Conservation (phyloP, 768 basidiomycete species). For the Mycena latifolia region DNA sequence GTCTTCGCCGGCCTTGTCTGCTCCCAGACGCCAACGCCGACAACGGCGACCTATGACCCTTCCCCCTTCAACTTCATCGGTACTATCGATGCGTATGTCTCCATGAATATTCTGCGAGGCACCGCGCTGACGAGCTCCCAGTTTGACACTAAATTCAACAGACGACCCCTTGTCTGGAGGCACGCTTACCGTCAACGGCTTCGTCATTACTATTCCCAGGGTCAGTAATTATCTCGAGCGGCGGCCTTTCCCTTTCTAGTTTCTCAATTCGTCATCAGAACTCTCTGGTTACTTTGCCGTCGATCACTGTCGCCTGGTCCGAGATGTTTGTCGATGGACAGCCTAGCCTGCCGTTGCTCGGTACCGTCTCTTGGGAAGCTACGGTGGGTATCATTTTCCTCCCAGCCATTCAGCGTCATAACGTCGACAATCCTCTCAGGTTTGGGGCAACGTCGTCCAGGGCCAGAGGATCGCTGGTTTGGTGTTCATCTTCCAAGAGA, state of each 20-base stretch:
- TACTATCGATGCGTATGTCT: too few relatives aligned
- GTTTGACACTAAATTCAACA: background rate
- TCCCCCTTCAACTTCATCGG: too few relatives aligned
- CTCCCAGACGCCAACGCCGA: too few relatives aligned
- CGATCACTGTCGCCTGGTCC: slow-evolving; percentile 18
- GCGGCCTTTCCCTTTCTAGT: too few relatives aligned
- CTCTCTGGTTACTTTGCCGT: slow-evolving; percentile 11
- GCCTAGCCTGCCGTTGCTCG: slow-evolving; percentile 15
- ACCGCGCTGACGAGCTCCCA: background rate
- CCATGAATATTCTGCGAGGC: too few relatives aligned
- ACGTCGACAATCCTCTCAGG: background rate
- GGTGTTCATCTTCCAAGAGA: slow-evolving; percentile 14
- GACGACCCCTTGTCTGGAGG: slow-evolving; percentile 4
- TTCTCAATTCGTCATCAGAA: slow-evolving; percentile 1
- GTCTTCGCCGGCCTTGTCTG: too few relatives aligned
- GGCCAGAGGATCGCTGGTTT: slow-evolving; percentile 14
- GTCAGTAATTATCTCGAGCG: too few relatives aligned
- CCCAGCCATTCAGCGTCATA: too few relatives aligned
- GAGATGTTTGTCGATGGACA: slow-evolving; percentile 1
- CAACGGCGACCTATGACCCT: too few relatives aligned
- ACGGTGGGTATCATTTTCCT: slow-evolving; percentile 1
- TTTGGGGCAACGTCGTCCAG: slow-evolving; percentile 16
- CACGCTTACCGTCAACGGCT: slow-evolving; percentile 2
- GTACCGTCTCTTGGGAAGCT: slow-evolving; percentile 21
- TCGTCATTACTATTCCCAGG: slow-evolving; percentile 2